These are phyloP conservation scores for Globisporangium nagaii DNA, from an alignment of 352 stramenopile species.

Conservation along the genomic window DNA sequence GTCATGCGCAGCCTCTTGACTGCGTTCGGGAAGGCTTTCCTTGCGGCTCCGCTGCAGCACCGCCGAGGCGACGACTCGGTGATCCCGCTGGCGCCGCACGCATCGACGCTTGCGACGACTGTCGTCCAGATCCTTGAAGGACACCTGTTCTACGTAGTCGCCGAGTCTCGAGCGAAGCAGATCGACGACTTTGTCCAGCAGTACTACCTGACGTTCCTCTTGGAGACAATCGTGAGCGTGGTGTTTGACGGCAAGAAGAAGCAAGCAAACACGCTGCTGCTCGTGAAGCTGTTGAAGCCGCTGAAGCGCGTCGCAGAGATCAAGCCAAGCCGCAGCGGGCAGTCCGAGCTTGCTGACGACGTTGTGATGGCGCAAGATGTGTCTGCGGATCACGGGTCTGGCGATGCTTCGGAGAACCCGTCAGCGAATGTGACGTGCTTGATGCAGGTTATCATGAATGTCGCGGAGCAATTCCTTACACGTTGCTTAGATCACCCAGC, in stretches of 20 bases:
- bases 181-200: slow-evolving; percentile 60
- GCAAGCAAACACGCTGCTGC: slow-evolving; percentile 63
- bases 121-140: slow-evolving; percentile 39
- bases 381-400: slow-evolving; percentile 6
- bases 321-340: neutral
- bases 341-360: slow-evolving; percentile 13
- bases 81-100: slow-evolving; percentile 54
- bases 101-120: slow-evolving; percentile 34
- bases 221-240: slow-evolving; percentile 72
- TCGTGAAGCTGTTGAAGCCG: slow-evolving; percentile 58
- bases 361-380: slow-evolving; percentile 23
- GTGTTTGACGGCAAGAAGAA: slow-evolving; percentile 78
- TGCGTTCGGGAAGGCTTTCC: slow-evolving; percentile 62
- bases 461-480: slow-evolving; percentile 27
- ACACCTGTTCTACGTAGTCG: slow-evolving; percentile 50
- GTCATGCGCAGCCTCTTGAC: slow-evolving; percentile 61
- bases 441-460: slow-evolving; percentile 51
- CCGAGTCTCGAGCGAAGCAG: slow-evolving; percentile 27
- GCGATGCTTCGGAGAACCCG: slow-evolving; percentile 10
- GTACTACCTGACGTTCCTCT: slow-evolving; percentile 72
- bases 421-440: slow-evolving; percentile 22
- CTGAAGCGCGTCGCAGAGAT: slow-evolving; percentile 15
- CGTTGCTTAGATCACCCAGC: slow-evolving; percentile 7
- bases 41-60: slow-evolving; percentile 56
- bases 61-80: slow-evolving; percentile 56